Conservation (phyloP, 768 basidiomycete genomes). For the Lepiota brunneoincarnata region DNA sequence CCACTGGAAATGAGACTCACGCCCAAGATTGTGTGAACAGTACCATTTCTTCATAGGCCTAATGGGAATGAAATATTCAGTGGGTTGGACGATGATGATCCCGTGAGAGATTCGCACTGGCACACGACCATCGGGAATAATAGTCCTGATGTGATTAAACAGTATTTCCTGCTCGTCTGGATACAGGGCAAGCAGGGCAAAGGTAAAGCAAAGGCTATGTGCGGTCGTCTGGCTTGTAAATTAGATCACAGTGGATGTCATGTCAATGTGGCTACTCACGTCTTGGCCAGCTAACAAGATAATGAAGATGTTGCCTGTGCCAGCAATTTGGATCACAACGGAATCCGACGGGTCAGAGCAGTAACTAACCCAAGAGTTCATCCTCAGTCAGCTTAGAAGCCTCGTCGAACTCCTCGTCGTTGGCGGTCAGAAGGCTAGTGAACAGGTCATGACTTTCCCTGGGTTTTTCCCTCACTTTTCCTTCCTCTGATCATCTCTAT, state of each 20-base stretch:
- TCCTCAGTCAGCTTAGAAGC: constrained; percentile 33
- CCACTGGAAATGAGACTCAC: constrained; percentile 17
- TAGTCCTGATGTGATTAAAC: constrained; percentile 28
- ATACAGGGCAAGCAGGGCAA: constrained; percentile 38
- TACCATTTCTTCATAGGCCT: constrained; percentile 40
- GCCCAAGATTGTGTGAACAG: constrained; percentile 35
- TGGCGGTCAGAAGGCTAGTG: constrained; percentile 47
- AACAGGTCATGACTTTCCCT: constrained; percentile 48
- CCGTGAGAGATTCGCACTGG: constrained; percentile 22
- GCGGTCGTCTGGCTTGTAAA: constrained; percentile 26
- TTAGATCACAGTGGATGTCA: background rate
- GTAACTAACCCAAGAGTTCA: constrained; percentile 35
- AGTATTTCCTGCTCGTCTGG: constrained; percentile 33
- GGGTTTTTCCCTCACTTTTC: constrained; percentile 30
- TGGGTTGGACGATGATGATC: background rate
- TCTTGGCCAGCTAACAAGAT: constrained; percentile 60
- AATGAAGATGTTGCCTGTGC: constrained; percentile 40
- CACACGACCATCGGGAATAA: constrained; percentile 27
- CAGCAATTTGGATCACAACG: background rate
- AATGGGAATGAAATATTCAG: background rate
- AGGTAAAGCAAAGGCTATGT: constrained; percentile 29
- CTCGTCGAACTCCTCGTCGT: constrained; percentile 35
- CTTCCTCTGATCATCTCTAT: constrained; percentile 50
- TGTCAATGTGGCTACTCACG: constrained; percentile 22
- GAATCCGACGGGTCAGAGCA: background rate